Evolutionary conservation across 345 rosid species (phyloP), one percentile per base, ranked within the genome.

Genomic region (Streptanthus diversifolius): DNA sequence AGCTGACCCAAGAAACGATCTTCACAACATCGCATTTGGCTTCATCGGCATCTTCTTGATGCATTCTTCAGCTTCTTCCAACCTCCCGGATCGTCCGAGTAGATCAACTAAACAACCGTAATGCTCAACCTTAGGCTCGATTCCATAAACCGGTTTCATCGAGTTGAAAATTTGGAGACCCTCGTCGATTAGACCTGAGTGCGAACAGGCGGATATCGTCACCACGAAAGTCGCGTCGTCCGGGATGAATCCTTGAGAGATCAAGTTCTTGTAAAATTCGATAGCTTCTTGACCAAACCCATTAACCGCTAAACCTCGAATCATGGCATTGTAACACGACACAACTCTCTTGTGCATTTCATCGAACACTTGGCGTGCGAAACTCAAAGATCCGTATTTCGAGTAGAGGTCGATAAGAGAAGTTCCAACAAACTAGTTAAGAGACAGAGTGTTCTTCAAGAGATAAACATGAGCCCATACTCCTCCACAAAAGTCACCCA

Each of bases 71-170:
- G 89, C 90, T 63, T 87, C 96, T 43, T n/a, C 62, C 9, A 87
- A 62, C 67, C 69, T 49, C 12, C 95, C 92, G 0, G 84, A 80
- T 68, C 90, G 82, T 27, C 89, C 87, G 17, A 89, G 80, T 68
- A 87, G 84, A 74, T 89, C 90, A 43, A 86, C 84, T 30, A 84
- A 53, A 70, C 89, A 87, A 3, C 96, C 87, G 57, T 86, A 87
- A 37, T 87, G 96, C 70, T 86, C 88, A 11, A 84, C 80, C 12
- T 66, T 86, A 43, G 96, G 89, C 66, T 82, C 82, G 11, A 80
- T 75, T 19, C 79, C 63, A 10, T 79, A 81, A 60, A 36, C 69
- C 29, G 73, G 62, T 59, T 69, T 71, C 37, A 87, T 87, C n/a
- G 92, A 87, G 22, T 75, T 64, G 24, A 86, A 87, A 30, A 85